Percentiles rank a stretch among this genome's conserved stretches.
Evolutionary conservation across 345 rosid species (phyloP).

Genomic region (Kernera saxatilis): DNA sequence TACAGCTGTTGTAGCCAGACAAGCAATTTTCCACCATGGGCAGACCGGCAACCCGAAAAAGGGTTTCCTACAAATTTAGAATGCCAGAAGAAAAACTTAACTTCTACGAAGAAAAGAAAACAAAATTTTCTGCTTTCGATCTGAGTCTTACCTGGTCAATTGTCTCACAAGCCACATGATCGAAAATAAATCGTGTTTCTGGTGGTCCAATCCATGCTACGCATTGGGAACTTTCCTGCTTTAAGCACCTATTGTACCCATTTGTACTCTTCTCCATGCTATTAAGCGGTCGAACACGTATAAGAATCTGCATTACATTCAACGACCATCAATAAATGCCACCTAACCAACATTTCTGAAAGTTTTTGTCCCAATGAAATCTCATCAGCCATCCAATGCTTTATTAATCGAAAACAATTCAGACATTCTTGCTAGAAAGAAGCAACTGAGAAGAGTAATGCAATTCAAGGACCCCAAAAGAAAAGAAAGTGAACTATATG

Average conservation of each 20-base stretch:
- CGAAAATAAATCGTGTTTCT: constrained; percentile 78
- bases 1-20: constrained; percentile 96
- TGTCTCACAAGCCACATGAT: constrained; percentile 92
- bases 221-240: constrained; percentile 82
- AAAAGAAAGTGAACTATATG: neutral
- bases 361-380: neutral
- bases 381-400: neutral
- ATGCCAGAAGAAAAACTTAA: neutral
- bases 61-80: constrained; percentile 58
- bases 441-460: neutral
- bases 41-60: constrained; percentile 80
- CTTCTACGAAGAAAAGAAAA: neutral
- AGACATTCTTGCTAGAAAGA: neutral
- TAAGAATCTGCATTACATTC: constrained; percentile 49
- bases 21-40: constrained; percentile 97
- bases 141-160: constrained; percentile 65
- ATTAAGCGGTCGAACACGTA: constrained; percentile 87
- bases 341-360: neutral
- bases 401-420: neutral
- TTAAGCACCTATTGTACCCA: constrained; percentile 81
- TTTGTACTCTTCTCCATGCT: constrained; percentile 62
- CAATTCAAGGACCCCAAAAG: neutral
- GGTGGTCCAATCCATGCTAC: constrained; percentile 86
- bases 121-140: neutral
- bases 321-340: neutral